Evolutionary conservation across 495 filamentous ascomycete species (phyloP), one percentile per base, ranked within the genome.

Genomic region (Penicillium salamii): DNA sequence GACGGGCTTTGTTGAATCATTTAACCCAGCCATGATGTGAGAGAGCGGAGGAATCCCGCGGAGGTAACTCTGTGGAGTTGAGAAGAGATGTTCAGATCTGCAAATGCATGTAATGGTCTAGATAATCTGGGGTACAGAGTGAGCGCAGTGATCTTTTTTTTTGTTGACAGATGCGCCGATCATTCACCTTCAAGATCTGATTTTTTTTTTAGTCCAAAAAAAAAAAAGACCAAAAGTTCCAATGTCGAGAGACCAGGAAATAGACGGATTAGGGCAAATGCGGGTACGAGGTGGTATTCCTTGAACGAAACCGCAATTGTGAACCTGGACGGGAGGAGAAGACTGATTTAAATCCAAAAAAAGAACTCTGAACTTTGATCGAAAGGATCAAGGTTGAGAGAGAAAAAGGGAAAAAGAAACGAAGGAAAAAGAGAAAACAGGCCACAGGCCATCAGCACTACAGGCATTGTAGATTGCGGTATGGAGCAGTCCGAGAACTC

Each of bases 101-200:
- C 51, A 56, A 37, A 70, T 70, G 64, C 72, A 76, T 76, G 62
- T 67, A 65, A 55, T 56, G 42, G 52, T 54, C 36, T 26, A 23
- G 18, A 12, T 38, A 31, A 26, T 49, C 15, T 12, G 35, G 2
- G 12, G 48, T 31, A 6, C 4, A 3, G 45, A 14, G 34, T 39
- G 12, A 47, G 35, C 7, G 34, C 24, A 37, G 18, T 8, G 23
- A 26, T 29, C 2, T 36, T 19, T 29, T 17, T 12, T 19, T 0
- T 20, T 20, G 1, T 15, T 42, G 17, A 32, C 15, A 33, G 5
- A 31, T 33, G 46, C 26, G 23, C 17, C 11, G 34, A 32, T 23
- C 35, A 38, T 28, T 48, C 8, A 23, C 24, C 5, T 14, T 40
- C 33, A 23, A 32, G 28, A 40, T 24, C 18, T n/a, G n/a, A n/a